phyloP scores from a whole-genome alignment of 345 rosid species.

The Turnera subulata region DNA sequence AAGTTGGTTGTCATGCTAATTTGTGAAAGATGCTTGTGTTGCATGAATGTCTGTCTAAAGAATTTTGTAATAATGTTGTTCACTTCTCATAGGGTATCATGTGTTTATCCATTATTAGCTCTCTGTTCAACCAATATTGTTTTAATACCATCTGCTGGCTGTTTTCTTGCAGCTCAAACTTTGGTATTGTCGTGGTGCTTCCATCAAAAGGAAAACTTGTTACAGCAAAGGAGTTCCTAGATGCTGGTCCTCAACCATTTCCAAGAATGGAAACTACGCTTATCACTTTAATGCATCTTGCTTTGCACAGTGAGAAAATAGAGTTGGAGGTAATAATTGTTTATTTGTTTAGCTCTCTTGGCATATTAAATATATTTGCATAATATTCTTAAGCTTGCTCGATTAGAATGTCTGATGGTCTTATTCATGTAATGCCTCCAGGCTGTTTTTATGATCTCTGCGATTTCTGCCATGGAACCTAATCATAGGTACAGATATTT shows the following conservation, averaged over 20 bases:
- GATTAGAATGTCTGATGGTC: background rate
- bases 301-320: slow-evolving; percentile 76
- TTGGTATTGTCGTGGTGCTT: slow-evolving; percentile 60
- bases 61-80: background rate
- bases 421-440: slow-evolving; percentile 32
- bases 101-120: background rate
- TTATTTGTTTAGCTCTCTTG: slow-evolving; percentile 6
- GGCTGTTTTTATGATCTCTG: slow-evolving; percentile 90
- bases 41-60: no score
- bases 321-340: slow-evolving; percentile 63
- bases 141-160: background rate
- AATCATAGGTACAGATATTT: slow-evolving; percentile 56
- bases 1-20: background rate
- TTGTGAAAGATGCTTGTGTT: no score
- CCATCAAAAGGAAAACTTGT: slow-evolving; percentile 64
- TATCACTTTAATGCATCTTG: slow-evolving; percentile 82
- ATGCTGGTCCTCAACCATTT: slow-evolving; percentile 70
- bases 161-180: slow-evolving; percentile 55
- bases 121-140: no score
- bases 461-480: slow-evolving; percentile 73
- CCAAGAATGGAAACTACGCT: slow-evolving; percentile 67
- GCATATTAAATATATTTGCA: background rate
- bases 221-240: slow-evolving; percentile 64
- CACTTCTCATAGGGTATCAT: background rate
- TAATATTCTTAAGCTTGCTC: background rate